phyloP scores from a whole-genome alignment of 306 rosid species.

The Sechiopsis laciniata region DNA sequence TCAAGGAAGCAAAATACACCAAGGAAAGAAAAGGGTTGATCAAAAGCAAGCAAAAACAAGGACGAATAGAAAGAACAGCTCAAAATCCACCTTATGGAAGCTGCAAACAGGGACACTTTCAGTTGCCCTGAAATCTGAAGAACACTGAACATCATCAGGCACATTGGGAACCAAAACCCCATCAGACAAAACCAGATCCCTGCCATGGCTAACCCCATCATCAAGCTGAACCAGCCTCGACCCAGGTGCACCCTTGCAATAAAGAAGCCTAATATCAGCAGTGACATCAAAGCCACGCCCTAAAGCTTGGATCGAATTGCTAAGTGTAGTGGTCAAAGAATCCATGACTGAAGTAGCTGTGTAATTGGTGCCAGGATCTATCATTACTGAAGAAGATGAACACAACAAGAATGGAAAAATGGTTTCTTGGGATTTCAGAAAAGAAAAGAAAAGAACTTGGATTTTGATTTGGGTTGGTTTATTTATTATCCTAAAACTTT shows the following conservation, averaged over 20 bases:
- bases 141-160: constrained; percentile 53
- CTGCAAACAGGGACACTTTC: constrained; percentile 48
- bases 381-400: constrained; percentile 19
- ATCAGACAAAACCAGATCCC: constrained; percentile 55
- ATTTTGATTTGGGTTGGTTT: constrained; percentile 14
- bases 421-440: neutral
- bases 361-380: constrained; percentile 31
- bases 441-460: neutral
- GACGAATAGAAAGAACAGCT: constrained; percentile 10
- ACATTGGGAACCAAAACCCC: constrained; percentile 55
- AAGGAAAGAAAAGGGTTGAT: constrained; percentile 14
- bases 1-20: constrained; percentile 18
- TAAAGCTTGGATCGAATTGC: constrained; percentile 76
- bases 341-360: constrained; percentile 37
- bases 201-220: constrained; percentile 31
- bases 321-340: constrained; percentile 57
- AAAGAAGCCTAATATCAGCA: constrained; percentile 86
- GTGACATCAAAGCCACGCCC: constrained; percentile 97
- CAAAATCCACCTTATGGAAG: constrained; percentile 61
- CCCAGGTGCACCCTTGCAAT: constrained; percentile 91
- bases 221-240: constrained; percentile 68
- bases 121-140: constrained; percentile 30
- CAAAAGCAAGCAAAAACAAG: constrained; percentile 15
- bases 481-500: neutral
- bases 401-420: neutral